These are phyloP conservation scores for Aureococcus anophagefferens DNA, from an alignment of 108 stramenopile genomes.

Conservation along the genomic window DNA sequence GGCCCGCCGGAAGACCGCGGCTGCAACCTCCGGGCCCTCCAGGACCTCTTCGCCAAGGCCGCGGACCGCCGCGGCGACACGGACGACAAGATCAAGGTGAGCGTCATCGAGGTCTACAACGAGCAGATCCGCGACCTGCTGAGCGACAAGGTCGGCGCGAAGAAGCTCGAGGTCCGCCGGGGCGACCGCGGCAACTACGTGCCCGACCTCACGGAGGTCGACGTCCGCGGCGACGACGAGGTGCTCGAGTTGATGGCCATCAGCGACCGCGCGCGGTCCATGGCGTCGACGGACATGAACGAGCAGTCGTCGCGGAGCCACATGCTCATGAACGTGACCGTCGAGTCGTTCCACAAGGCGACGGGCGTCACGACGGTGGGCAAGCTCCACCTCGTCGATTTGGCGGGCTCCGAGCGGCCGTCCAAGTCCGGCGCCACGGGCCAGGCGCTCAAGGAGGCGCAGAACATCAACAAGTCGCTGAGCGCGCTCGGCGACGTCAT, in stretches of 20 bases:
- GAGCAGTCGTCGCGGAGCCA: conserved; percentile 86
- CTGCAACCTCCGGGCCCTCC: conserved; percentile 38
- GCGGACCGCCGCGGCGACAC: conserved; percentile 11
- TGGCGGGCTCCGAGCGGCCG: conserved; percentile 98
- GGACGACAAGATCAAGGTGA: conserved; percentile 34
- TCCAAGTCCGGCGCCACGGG: conserved; percentile 84
- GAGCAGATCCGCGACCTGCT: conserved; percentile 55
- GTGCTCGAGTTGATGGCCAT: conserved; percentile 67
- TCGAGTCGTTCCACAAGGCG: conserved; percentile 23
- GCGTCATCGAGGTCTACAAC: conserved; percentile 61
- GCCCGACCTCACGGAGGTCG: conserved; percentile 79
- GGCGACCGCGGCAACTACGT: conserved; percentile 64
- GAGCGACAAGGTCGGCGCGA: neutral
- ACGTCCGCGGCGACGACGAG: conserved; percentile 59
- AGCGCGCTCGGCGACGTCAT: conserved; percentile 96
- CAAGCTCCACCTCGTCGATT: conserved; percentile 84
- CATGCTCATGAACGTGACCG: conserved; percentile 73
- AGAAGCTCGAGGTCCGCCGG: conserved; percentile 25
- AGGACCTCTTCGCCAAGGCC: conserved; percentile 28
- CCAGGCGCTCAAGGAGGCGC: conserved; percentile 83
- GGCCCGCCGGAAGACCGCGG: conserved; percentile 38
- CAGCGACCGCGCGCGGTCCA: conserved; percentile 80
- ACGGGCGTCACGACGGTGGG: conserved; percentile 35
- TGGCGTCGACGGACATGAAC: conserved; percentile 91
- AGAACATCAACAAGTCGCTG: conserved; percentile 95